phyloP scores from a whole-genome alignment of 768 basidiomycete species.

The Suillus subluteus region DNA sequence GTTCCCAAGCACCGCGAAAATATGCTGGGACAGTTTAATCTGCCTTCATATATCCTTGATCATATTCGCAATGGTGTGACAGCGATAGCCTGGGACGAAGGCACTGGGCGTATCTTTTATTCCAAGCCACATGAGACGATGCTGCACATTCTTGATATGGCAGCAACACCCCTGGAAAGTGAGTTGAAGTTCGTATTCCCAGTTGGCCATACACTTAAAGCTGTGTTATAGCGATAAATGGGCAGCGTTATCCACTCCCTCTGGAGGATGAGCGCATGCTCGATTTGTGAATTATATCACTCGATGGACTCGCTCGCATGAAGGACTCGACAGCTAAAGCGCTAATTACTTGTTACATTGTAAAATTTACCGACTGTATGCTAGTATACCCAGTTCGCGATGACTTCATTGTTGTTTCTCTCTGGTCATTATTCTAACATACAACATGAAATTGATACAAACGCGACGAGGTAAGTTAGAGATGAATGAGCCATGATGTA shows the following conservation, averaged over 20 bases:
- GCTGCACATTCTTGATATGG: conserved; percentile 55
- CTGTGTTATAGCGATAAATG: conserved; percentile 36
- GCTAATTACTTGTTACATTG: neutral
- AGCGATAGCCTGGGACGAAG: conserved; percentile 70
- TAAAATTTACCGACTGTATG: neutral
- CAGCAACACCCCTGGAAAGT: conserved; percentile 40
- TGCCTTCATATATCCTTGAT: conserved; percentile 20
- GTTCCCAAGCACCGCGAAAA: conserved; percentile 19
- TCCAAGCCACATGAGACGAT: conserved; percentile 43
- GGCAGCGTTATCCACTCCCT: conserved; percentile 34
- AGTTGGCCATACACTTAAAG: conserved; percentile 27
- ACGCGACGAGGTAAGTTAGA: conserved; percentile 25
- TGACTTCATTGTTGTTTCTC: neutral
- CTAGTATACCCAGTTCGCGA: neutral
- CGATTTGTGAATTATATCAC: conserved; percentile 25
- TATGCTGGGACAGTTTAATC: conserved; percentile 30
- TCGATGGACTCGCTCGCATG: neutral
- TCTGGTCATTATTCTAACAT: neutral
- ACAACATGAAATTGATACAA: conserved; percentile 7
- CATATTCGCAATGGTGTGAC: conserved; percentile 38
- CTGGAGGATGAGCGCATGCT: conserved; percentile 37
- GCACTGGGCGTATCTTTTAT: conserved; percentile 60
- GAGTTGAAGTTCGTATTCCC: conserved; percentile 14
- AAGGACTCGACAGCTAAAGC: neutral
- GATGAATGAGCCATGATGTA: conserved; percentile 23